A percentile compares a stretch with the other conserved stretches of the same genome.
Conservation (phyloP, 2,329 filamentous ascomycete species). For the Cryphonectria parasitica region DNA sequence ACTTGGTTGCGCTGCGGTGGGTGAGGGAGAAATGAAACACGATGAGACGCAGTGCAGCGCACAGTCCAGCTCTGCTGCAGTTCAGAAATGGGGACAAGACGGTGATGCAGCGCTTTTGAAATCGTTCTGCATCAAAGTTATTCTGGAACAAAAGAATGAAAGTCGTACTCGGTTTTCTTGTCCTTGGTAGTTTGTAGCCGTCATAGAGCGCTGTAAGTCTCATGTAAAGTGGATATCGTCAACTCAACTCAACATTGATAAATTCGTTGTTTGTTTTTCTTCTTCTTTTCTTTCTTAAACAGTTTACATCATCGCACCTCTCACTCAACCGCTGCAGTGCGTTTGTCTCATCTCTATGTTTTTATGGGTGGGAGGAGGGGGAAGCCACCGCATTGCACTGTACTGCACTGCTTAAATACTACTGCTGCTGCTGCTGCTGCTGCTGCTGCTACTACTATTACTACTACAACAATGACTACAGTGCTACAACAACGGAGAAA, state of each 20-base stretch:
- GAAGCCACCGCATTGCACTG: too few relatives aligned
- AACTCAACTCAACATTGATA: too few relatives aligned
- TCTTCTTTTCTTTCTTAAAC: too few relatives aligned
- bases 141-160: background rate
- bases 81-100: background rate
- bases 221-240: too few relatives aligned
- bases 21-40: background rate
- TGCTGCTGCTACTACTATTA: background rate
- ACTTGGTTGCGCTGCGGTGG: background rate
- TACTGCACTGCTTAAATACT: background rate
- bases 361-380: too few relatives aligned
- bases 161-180: background rate
- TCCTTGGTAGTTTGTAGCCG: background rate
- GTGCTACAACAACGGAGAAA: background rate
- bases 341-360: too few relatives aligned
- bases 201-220: too few relatives aligned
- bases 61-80: background rate
- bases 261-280: too few relatives aligned
- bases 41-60: background rate
- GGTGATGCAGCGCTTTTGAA: background rate
- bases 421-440: background rate
- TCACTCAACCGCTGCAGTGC: too few relatives aligned
- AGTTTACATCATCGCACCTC: too few relatives aligned
- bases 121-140: background rate
- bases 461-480: background rate